Evolutionary conservation across 164 flowering plant genomes (phyloP), one percentile per base, ranked within the genome.

Genomic region (Chloranthus sessilifolius): DNA sequence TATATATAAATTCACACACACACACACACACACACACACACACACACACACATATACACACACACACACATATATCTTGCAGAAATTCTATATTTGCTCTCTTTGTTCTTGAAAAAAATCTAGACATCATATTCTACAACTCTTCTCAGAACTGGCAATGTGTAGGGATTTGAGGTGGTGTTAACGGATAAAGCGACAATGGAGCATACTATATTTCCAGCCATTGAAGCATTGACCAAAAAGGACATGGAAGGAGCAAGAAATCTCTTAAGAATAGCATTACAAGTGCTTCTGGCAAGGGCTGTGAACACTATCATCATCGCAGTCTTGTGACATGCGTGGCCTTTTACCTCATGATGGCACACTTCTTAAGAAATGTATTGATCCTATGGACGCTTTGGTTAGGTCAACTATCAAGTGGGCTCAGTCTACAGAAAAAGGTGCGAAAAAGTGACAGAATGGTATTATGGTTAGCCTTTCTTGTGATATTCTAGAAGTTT

Each of bases 81-180:
- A n/a, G n/a, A n/a, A n/a, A n/a, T n/a, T 10, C 10, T 23, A 42
- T 50, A 31, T 34, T 58, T 21, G 12, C 22, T 11, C 25, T 22
- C 15, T 29, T n/a, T n/a, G n/a, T n/a, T n/a, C n/a, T n/a, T n/a
- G n/a, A n/a, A n/a, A n/a, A n/a, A n/a, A n/a, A n/a, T n/a, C n/a
- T n/a, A n/a, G n/a, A n/a, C n/a, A n/a, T n/a, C n/a, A n/a, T n/a
- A n/a, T n/a, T n/a, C n/a, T n/a, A n/a, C n/a, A n/a, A n/a, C n/a
- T n/a, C n/a, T n/a, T n/a, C n/a, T n/a, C 4, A 19, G 2, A 17
- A 7, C 34, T 20, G 17, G 21, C 47, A 17, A 45, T 52, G 29
- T 46, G 44, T 70, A 80, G 85, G 82, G 85, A 2, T 71, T 77
- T 59, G 82, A 80, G 57, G 80, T 75, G 11, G 71, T 80, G n/a